Evolutionary conservation across 2,329 filamentous ascomycete genomes (phyloP).

Genomic region (Tolypocladium tropicale): DNA sequence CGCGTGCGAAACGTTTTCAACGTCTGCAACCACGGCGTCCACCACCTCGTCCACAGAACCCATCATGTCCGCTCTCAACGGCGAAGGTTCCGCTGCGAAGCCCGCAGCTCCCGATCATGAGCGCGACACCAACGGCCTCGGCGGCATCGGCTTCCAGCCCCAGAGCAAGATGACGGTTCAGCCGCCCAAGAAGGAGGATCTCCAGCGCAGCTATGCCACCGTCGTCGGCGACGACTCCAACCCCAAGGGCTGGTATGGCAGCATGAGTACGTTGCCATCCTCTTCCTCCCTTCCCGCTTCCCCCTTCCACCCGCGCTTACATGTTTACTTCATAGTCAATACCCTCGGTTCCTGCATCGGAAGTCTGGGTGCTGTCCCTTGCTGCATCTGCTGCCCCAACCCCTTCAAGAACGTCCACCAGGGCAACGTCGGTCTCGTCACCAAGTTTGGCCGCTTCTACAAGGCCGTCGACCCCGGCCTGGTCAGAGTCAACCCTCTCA

Average conservation of each 20-base stretch:
- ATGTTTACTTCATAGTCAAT: constrained; percentile 45
- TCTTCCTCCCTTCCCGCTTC: not conserved
- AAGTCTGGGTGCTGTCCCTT: constrained; percentile 75
- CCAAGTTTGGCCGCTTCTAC: constrained; percentile 91
- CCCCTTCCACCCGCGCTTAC: not conserved
- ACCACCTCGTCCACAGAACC: constrained; percentile 6
- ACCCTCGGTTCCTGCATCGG: constrained; percentile 65
- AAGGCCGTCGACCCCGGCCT: constrained; percentile 93
- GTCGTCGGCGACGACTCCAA: constrained; percentile 54
- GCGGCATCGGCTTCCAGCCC: constrained; percentile 33
- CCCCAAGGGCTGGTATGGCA: constrained; percentile 79
- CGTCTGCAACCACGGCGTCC: constrained; percentile 5
- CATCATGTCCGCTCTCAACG: constrained; percentile 13
- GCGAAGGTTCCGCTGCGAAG: constrained; percentile 19
- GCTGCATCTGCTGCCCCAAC: constrained; percentile 87
- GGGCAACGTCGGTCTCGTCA: constrained; percentile 90
- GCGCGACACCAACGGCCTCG: constrained; percentile 1
- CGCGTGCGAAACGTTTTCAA: not conserved
- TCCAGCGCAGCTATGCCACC: constrained; percentile 72
- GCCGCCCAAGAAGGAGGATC: constrained; percentile 70
- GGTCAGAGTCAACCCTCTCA: constrained; percentile 93
- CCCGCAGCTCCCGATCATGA: constrained; percentile 11
- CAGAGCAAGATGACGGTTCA: constrained; percentile 58
- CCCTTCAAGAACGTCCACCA: constrained; percentile 88
- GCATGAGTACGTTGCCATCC: constrained; percentile 56